Percentiles rank a stretch among this genome's conserved stretches.
Evolutionary conservation across 441 rosid species (phyloP).

Genomic region (Aquilaria agallochum): DNA sequence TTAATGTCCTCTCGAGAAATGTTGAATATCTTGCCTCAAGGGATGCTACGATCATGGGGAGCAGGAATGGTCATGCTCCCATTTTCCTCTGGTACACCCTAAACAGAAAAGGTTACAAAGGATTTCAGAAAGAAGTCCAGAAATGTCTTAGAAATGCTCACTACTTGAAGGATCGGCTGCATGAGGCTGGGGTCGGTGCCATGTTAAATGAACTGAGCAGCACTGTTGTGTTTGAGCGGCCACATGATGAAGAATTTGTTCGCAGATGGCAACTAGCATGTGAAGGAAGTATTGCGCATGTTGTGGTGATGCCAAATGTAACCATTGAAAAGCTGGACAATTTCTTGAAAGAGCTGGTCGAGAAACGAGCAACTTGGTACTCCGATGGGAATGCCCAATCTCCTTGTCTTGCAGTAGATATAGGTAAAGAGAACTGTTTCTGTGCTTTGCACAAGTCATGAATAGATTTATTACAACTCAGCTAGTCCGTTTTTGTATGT

Average conservation of each 20-base stretch:
- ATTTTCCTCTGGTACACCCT: conserved; percentile 80
- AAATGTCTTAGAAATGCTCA: conserved; percentile 81
- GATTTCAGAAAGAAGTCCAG: conserved; percentile 85
- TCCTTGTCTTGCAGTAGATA: conserved; percentile 52
- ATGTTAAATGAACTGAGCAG: conserved; percentile 86
- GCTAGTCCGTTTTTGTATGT: background rate
- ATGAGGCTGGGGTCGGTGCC: conserved; percentile 64
- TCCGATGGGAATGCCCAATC: conserved; percentile 34
- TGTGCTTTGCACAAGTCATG: conserved; percentile 52
- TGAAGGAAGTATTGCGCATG: conserved; percentile 73
- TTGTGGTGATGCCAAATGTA: conserved; percentile 83
- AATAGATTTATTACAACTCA: background rate
- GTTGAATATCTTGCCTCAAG: conserved; percentile 84
- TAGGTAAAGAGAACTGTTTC: conserved; percentile 56
- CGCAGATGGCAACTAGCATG: conserved; percentile 91
- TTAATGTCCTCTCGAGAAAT: conserved; percentile 64
- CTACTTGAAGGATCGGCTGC: conserved; percentile 59
- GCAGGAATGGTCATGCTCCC: conserved; percentile 81
- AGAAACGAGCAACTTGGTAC: conserved; percentile 56
- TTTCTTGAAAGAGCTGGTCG: conserved; percentile 50
- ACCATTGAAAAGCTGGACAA: conserved; percentile 58
- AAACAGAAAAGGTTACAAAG: conserved; percentile 72
- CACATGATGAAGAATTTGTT: conserved; percentile 67
- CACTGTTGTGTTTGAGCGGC: conserved; percentile 85
- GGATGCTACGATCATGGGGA: conserved; percentile 92